Evolutionary conservation across 2,329 filamentous ascomycete species (phyloP), one percentile per base, ranked within the genome.

Genomic region (Fusarium oligoseptatum): DNA sequence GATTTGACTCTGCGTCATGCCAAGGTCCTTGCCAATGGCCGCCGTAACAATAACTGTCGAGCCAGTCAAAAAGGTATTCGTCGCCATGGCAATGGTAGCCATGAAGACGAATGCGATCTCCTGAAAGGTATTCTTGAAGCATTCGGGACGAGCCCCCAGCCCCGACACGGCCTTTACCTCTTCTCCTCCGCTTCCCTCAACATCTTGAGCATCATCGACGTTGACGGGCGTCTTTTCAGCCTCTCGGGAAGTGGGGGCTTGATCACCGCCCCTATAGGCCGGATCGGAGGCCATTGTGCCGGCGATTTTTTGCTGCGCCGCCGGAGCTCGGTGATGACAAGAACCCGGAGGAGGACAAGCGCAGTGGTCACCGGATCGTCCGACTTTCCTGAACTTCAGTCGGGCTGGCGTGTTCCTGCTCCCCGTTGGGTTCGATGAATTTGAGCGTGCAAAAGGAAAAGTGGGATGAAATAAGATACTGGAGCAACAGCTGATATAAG

Each of bases 71-170:
- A 93, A 91, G 6, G 88, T 87, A 11, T 86, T 87, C 77, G 91
- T 90, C 4, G 89, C 91, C 52, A 92, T 91, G 2, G 91, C 91
- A 83, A 93, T 89, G 2, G 92, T 93, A 11, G 91, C 89, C 43
- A 91, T 91, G 20, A 91, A 79, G 17, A 93, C 89, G 76, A 93
- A 93, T 3, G 91, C 82, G 41, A 90, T 85, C 83, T 93, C 92
- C 76, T 92, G 89, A 2, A 89, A 65, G 0, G 90, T 92, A 48
- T 86, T 91, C 48, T 82, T 87, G 85, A 94, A 93, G 81, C 89
- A 92, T 76, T 82, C 85, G 34, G 90, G 90, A 10, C 90, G 85
- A 39, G 74, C 74, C 17, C 82, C 83, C 52, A 82, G 22, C 29
- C 37, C 48, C 76, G 61, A 75, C 32, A 29, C 24, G n/a, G 60